A percentile compares a stretch with the other conserved stretches of the same genome.
Evolutionary conservation across 2,329 filamentous ascomycete genomes (phyloP).

Genomic region (Parascedosporium putredinis): DNA sequence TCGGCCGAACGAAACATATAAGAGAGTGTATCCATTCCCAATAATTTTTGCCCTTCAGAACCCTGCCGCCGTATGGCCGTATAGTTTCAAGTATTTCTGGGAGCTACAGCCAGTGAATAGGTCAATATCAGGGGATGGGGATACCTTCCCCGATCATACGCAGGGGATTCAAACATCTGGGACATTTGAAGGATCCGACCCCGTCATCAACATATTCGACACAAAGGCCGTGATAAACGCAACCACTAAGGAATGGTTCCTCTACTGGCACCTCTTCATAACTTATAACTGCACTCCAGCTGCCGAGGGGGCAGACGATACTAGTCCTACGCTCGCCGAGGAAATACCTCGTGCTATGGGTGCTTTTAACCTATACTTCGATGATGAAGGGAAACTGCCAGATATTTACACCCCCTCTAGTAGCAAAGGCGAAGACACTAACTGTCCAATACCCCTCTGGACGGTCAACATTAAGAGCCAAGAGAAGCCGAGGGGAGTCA

Average conservation of each 20-base stretch:
- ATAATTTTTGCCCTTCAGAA: background rate
- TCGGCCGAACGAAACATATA: background rate
- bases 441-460: background rate
- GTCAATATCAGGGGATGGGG: background rate
- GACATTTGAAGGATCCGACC: background rate
- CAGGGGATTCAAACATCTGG: background rate
- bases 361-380: background rate
- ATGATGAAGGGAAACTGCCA: background rate
- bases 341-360: background rate
- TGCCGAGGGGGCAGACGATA: background rate
- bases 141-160: background rate
- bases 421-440: background rate
- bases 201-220: background rate
- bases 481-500: background rate
- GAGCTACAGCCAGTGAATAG: background rate
- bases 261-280: background rate
- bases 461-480: background rate
- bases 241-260: background rate
- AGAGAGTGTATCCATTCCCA: conserved; percentile 1
- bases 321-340: background rate
- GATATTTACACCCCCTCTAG: background rate
- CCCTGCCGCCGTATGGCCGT: background rate
- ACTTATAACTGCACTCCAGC: background rate
- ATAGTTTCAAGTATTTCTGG: background rate
- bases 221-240: background rate